Base-by-base conservation (phyloP, 768 basidiomycete species). In the Austroboletus festivus region DNA sequence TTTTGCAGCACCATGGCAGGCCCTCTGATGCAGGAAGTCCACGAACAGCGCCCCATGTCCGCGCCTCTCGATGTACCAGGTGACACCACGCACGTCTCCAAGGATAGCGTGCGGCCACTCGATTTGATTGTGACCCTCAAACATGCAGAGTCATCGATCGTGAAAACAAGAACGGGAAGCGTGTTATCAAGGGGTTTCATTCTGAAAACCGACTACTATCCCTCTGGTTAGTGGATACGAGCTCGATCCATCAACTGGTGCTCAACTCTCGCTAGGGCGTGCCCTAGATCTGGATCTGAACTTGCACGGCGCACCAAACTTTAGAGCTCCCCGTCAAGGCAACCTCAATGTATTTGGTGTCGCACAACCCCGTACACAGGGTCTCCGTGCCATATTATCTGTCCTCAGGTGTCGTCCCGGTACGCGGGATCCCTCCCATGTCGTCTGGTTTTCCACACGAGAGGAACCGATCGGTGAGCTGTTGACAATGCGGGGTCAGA, bases 361-460 rank as follows among this genome's bases (percentile, higher is more conserved):
- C 5, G 95, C 96, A 2, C 96, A 98, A 63, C 96, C 96, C 12
- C 89, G 94, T 2, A 83, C 89, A 1, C 88, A 92, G 55, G 96
- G 95, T 3, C 74, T 99, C 11, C 78, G 90, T 39, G 93, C 92
- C 3, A 90, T 98, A 42, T 71, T 99, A 4, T 91, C 91, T 19
- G 76, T 93, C 11, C 78, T 99, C 6, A 74, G 85, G 30, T 88
- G 86, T 54, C 73, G 85, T 23, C 89, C 89, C 9, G 80, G 77
- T 46, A 77, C 75, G 26, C 59, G 69, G 3, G 75, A 83, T 52
- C 79, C 84, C 11, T 81, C 85, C 3, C 86, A 83, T 58, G 89
- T 90, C 3, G 85, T 95, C 23, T 99, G 93, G 93, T 92, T 98
- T 68, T 96, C 89, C 23, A 96, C 95, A 12, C 79, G 96, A 56